Base-by-base conservation (phyloP, 2,329 filamentous ascomycete species). In the Stagonosporopsis rhizophila region DNA sequence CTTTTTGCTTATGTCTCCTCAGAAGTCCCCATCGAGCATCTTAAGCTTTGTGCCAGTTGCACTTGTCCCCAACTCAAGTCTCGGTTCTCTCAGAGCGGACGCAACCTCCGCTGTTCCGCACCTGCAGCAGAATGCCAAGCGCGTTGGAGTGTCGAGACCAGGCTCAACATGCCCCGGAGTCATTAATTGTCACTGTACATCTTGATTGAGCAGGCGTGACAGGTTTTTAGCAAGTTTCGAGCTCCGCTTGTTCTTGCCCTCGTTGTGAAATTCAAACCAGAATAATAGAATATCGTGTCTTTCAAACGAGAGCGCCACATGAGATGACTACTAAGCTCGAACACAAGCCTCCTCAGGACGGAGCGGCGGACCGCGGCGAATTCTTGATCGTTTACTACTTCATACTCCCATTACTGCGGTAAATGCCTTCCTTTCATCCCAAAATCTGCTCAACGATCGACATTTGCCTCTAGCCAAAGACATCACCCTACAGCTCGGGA, bases 351-450 rank as follows among this genome's bases (percentile, higher is more conserved):
- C 39, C 40, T 50, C 53, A 57, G 39, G 27, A 58, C 57, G 58
- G 60, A 61, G 57, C 23, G 54, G 42, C 34, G 56, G 44, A 46
- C 39, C 56, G 58, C 46, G 55, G 64, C 61, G 54, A 59, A 56
- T 61, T 64, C 59, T 61, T 52, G 56, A 45, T 57, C 62, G 71
- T 73, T 75, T 74, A 75, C 70, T 73, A 74, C 62, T 51, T 55
- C 56, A 59, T 37, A 11, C 41, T 64, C 69, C 71, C 70, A 57
- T 58, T 64, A 58, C 60, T 20, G 53, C 61, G 56, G 55, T 59
- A 54, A 46, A 61, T 59, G 56, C 59, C 58, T 53, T 52, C 64
- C 60, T 59, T 60, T 61, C 56, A 66, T 68, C 60, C 60, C 38
- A 64, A 56, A 56, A 58, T 54, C 52, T 62, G 63, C 63, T 62